These are phyloP conservation scores for Hypoxylon rubiginosum DNA, from an alignment of 2,329 filamentous ascomycete species.

Conservation along the genomic window DNA sequence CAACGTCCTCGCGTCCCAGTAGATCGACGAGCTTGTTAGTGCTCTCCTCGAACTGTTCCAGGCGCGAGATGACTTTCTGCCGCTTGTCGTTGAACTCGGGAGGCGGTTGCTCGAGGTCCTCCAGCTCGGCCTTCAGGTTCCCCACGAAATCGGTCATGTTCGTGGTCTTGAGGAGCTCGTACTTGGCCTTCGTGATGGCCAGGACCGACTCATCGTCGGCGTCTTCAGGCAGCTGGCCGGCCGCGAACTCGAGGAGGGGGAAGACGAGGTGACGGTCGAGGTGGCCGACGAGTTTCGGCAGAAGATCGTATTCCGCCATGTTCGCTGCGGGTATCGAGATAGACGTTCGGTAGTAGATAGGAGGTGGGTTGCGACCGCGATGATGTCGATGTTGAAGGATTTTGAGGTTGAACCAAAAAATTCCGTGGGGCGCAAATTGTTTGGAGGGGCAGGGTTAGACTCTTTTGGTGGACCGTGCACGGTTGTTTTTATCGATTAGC, in stretches of 20 bases:
- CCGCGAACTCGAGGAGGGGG: conserved; percentile 92
- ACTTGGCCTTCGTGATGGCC: conserved; percentile 88
- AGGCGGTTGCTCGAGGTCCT: conserved; percentile 82
- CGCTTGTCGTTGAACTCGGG: conserved; percentile 90
- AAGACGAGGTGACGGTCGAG: conserved; percentile 98
- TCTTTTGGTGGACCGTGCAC: conserved; percentile 38
- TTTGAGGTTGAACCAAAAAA: conserved; percentile 25
- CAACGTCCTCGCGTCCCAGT: conserved; percentile 88
- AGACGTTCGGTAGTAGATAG: too few species aligned
- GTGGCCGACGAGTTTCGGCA: conserved; percentile 89
- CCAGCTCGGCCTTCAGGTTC: conserved; percentile 88
- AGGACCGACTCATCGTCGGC: conserved; percentile 69
- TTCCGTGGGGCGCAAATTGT: conserved; percentile 12
- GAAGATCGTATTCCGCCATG: conserved; percentile 80
- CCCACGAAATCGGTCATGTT: conserved; percentile 99
- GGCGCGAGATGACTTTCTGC: conserved; percentile 85
- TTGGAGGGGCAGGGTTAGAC: conserved; percentile 1
- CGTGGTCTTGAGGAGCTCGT: conserved; percentile 93
- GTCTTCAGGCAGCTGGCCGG: conserved; percentile 83
- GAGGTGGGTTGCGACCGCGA: not conserved
- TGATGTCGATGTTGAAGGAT: not conserved
- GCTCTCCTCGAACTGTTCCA: conserved; percentile 87
- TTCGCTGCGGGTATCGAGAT: conserved; percentile 54
- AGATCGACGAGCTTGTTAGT: conserved; percentile 90
- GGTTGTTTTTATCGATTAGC: conserved; percentile 12